phyloP scores from a whole-genome alignment of 1,284 basidiomycete genomes.

The Ceratobasidium sp. region DNA sequence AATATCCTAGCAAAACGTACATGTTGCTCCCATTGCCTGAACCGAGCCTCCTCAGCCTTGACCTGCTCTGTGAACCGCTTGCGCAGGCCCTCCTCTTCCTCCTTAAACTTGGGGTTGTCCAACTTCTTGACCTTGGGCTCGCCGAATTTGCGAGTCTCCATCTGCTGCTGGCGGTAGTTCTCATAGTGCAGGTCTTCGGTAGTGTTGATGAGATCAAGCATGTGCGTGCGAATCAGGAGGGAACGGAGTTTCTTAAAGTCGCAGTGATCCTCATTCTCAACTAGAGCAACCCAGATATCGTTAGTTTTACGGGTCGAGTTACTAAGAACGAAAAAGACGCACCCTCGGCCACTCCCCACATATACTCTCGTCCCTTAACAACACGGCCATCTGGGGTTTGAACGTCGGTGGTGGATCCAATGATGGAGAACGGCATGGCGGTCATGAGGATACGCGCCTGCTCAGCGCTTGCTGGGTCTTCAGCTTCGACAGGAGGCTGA shows the following conservation, averaged over 20 bases:
- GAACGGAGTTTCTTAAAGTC: constrained; percentile 99
- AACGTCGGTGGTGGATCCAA: constrained; percentile 96
- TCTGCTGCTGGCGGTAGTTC: constrained; percentile 97
- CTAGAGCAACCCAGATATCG: no score
- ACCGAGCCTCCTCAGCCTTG: constrained; percentile 97
- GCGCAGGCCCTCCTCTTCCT: constrained; percentile 95
- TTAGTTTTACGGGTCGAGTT: background rate
- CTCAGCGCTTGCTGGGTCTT: constrained; percentile 89
- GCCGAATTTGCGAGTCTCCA: constrained; percentile 99
- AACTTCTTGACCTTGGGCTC: constrained; percentile 99
- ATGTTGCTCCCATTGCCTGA: constrained; percentile 99
- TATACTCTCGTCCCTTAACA: constrained; percentile 97
- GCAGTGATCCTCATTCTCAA: constrained; percentile 99
- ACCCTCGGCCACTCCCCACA: constrained; percentile 99
- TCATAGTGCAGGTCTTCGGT: constrained; percentile 98
- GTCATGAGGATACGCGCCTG: constrained; percentile 87
- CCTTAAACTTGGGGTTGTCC: constrained; percentile 99
- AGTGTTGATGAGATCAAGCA: constrained; percentile 96
- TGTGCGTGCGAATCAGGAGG: constrained; percentile 96
- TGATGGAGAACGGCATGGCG: constrained; percentile 98
- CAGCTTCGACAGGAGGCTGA: constrained; percentile 89
- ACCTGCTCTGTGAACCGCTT: constrained; percentile 99
- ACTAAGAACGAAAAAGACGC: constrained; percentile 45
- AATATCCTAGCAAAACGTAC: constrained; percentile 69
- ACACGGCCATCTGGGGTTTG: constrained; percentile 88